A percentile compares a stretch with the other conserved stretches of the same genome.
phyloP scores from a whole-genome alignment of 257 asterid species.

The Avicennia marina region DNA sequence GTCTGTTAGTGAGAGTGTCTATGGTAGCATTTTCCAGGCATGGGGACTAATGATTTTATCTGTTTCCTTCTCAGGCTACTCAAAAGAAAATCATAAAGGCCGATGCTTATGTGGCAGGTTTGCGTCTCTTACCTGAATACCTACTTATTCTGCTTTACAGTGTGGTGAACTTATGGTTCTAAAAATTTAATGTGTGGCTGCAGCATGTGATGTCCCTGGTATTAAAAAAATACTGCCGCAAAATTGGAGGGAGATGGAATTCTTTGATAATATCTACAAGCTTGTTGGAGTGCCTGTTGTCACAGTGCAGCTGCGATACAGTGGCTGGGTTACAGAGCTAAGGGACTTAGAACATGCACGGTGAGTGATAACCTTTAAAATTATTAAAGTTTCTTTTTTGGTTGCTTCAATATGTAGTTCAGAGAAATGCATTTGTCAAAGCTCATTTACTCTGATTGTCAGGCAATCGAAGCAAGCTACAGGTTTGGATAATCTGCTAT shows the following conservation, averaged over 20 bases:
- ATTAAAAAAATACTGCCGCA: conserved; percentile 82
- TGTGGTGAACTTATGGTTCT: conserved; percentile 14
- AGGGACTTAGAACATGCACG: conserved; percentile 86
- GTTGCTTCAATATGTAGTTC: not conserved
- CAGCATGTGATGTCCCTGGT: conserved; percentile 99
- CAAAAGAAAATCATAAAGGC: conserved; percentile 79
- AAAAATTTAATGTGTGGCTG: conserved; percentile 15
- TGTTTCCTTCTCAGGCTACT: conserved; percentile 75
- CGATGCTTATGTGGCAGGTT: conserved; percentile 97
- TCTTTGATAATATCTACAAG: conserved; percentile 84
- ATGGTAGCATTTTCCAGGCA: conserved; percentile 5
- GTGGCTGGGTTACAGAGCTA: conserved; percentile 98
- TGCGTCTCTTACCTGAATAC: conserved; percentile 22
- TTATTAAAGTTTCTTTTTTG: conserved; percentile 6
- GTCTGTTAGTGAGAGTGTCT: not conserved
- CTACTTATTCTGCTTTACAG: conserved; percentile 18
- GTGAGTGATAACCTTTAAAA: conserved; percentile 28
- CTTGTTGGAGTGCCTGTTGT: conserved; percentile 98
- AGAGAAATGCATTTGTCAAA: conserved; percentile 8
- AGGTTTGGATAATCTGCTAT: conserved; percentile 92
- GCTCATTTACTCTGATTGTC: conserved; percentile 21
- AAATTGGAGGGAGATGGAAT: conserved; percentile 80
- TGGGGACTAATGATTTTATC: conserved; percentile 22
- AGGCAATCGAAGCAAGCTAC: conserved; percentile 83
- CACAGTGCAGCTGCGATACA: conserved; percentile 91